Evolutionary conservation across 306 rosid genomes (phyloP), one percentile per base, ranked within the genome.

Genomic region (Vigna hirtella): DNA sequence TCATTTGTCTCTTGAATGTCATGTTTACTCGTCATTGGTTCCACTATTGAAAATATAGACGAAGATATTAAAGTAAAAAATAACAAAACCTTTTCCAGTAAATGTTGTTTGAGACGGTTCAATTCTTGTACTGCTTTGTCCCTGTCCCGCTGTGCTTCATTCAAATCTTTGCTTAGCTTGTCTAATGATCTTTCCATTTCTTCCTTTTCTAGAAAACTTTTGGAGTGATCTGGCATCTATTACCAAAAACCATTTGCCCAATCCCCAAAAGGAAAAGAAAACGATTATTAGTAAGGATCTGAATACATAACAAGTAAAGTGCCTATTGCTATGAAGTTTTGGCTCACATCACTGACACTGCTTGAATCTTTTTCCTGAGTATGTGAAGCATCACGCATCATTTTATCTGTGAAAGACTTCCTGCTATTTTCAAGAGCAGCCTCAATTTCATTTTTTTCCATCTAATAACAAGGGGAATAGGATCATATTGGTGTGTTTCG

Each of bases 101-200:
- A 84, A 84, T 93, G 98, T 75, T 93, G 98, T 83, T 93, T 93
- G 71, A 93, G 98, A 49, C 98, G 98, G 16, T 85, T 48, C 89
- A 93, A 83, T 69, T 91, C 84, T 43, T 91, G 98, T 70, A 85
- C 55, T 57, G 87, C 91, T 84, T 89, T 93, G 85, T 93, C 98
- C 87, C 87, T 91, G 59, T 89, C 94, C 72, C 18, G 75, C 50
- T 53, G 82, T 17, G 86, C 64, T 79, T 88, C 93, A 86, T 83
- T 84, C 80, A 90, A 82, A 75, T 90, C 93, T 66, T 81, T 79
- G 58, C 82, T 84, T 61, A 85, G 70, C 66, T 88, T 88, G 78
- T 83, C 86, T 78, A 91, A 49, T 47, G 88, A 84, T 16, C 75
- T 81, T 80, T 89, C 97, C 98, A 85, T 79, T 79, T 93, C 94